Percentiles rank a stretch among this genome's conserved stretches.
Evolutionary conservation across 257 asterid genomes (phyloP).

Genomic region (Lycium barbarum): DNA sequence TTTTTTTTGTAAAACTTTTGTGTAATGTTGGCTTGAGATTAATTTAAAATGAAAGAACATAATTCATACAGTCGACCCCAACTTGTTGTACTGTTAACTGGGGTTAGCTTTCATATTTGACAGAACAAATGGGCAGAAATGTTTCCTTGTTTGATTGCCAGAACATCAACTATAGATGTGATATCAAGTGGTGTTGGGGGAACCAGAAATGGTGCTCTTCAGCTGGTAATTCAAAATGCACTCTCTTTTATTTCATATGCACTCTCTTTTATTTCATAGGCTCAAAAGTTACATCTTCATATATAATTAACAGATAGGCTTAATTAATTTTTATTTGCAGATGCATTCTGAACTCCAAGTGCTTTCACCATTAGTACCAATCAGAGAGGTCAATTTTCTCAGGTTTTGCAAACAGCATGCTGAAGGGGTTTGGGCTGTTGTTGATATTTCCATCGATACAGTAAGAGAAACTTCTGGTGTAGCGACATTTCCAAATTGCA

Average conservation of each 20-base stretch:
- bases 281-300: neutral
- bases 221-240: constrained; percentile 55
- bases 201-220: constrained; percentile 67
- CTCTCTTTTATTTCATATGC: no score
- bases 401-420: constrained; percentile 95
- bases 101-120: neutral
- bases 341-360: constrained; percentile 94
- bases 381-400: constrained; percentile 77
- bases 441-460: constrained; percentile 76
- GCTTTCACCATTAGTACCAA: constrained; percentile 86
- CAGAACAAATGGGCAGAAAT: constrained; percentile 70
- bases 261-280: neutral
- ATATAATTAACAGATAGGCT: neutral
- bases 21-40: no score
- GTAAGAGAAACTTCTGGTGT: constrained; percentile 51
- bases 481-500: constrained; percentile 51
- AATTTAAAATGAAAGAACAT: no score
- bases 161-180: constrained; percentile 53
- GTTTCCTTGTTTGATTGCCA: constrained; percentile 58
- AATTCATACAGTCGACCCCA: neutral
- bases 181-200: constrained; percentile 63
- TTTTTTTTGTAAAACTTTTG: no score
- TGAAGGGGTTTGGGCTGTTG: constrained; percentile 93
- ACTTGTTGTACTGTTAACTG: neutral
- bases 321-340: constrained; percentile 40